Evolutionary conservation across 2,329 filamentous ascomycete species (phyloP).

Genomic region (Penicillium sp.): DNA sequence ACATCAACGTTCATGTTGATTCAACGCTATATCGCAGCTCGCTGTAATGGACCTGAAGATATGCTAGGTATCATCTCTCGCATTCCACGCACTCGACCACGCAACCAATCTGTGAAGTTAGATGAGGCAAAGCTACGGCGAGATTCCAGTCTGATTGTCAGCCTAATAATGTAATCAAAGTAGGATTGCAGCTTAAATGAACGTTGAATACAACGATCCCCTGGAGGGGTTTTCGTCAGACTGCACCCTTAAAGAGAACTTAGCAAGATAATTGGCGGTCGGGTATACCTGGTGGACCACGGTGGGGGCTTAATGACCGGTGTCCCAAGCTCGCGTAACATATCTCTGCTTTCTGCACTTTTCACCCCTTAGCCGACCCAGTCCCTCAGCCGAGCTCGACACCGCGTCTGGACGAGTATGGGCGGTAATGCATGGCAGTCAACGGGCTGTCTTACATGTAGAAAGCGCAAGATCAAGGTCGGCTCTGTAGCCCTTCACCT

Average conservation of each 20-base stretch:
- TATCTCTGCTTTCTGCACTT: not conserved
- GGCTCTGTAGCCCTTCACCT: no score
- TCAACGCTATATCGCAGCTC: no score
- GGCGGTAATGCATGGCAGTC: not conserved
- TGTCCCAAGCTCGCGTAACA: not conserved
- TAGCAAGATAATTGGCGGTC: not conserved
- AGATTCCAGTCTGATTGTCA: no score
- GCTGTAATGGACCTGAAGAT: no score
- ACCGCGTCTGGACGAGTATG: not conserved
- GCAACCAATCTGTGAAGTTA: no score
- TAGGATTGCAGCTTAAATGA: no score
- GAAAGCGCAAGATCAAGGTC: slow-evolving; percentile 4
- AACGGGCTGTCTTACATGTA: not conserved
- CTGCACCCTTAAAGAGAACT: not conserved
- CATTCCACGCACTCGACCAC: no score
- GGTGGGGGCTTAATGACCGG: not conserved
- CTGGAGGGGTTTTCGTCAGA: not conserved
- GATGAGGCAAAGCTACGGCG: no score
- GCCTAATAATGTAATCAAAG: no score
- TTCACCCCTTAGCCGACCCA: not conserved
- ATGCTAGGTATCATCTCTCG: no score
- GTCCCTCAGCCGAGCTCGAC: not conserved
- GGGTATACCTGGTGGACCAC: not conserved
- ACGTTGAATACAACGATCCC: no score
- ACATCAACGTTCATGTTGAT: no score